Base-by-base conservation (phyloP, 2,329 filamentous ascomycete genomes). In the Magnaporthiopsis rhizophila region DNA sequence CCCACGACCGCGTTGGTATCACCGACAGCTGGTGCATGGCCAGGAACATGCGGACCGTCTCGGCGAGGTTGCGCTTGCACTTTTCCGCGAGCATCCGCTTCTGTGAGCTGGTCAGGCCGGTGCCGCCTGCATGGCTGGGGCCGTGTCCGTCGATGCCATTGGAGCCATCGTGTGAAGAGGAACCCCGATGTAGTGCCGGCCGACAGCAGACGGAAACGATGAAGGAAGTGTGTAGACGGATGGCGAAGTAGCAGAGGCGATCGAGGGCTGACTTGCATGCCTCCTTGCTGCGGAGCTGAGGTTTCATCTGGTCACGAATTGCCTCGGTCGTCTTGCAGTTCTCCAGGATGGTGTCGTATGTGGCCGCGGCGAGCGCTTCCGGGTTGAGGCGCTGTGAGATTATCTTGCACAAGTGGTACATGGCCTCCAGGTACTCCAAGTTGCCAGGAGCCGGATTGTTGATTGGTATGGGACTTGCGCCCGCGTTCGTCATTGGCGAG, bases 1-100 rank as follows among this genome's bases (percentile, higher is more conserved):
- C 86, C 86, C 86, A 89, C 65, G 84, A 88, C 32, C 86, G 78
- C 0, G 86, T 89, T 0, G 86, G 86, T 60, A 88, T 88, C 11
- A 86, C 83, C 2, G 85, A 88, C 36, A 89, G 75, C 67, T 87
- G 86, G 72, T 89, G 86, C 86, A 89, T 89, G 21, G 86, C 84
- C 28, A 89, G 76, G 70, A 88, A 89, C 86, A 88, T 89, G 57
- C 84, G 81, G 13, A 89, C 86, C 15, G 86, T 88, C 71, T 88
- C 85, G 7, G 84, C 84, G 32, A 89, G 76, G 69, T 87, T 88
- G 21, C 77, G 74, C 71, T 86, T 87, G 76, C 86, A 89, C 65
- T 81, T 81, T 34, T 83, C 80, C 1, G 83, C 82, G 0, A 89
- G 75, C 0, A 79, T 73, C 59, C 78, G 78, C 69, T 85, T 86